Conservation (phyloP, 2,329 filamentous ascomycete species). For the Fusarium tuaranense region DNA sequence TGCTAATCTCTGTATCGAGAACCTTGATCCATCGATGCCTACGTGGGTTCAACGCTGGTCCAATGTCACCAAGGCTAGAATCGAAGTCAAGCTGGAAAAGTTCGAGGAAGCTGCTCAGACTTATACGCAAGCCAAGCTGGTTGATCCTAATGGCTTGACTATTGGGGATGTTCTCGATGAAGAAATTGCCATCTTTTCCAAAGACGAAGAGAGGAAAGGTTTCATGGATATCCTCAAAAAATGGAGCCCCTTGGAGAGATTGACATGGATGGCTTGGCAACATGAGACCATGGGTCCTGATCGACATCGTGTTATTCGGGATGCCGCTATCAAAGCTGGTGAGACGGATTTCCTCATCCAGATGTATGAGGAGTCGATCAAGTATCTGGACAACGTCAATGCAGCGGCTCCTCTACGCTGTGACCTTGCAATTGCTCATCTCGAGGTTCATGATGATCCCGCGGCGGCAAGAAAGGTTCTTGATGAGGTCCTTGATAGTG, state of each 20-base stretch:
- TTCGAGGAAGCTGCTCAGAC: slow-evolving; percentile 24
- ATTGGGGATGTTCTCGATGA: slow-evolving; percentile 33
- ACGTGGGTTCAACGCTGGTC: slow-evolving; percentile 23
- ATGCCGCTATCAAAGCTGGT: slow-evolving; percentile 24
- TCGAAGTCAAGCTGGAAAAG: slow-evolving; percentile 24
- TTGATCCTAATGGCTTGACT: slow-evolving; percentile 36
- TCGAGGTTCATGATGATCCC: slow-evolving; percentile 28
- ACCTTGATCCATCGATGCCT: slow-evolving; percentile 13
- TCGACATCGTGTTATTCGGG: slow-evolving; percentile 22
- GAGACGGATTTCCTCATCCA: slow-evolving; percentile 38
- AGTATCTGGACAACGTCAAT: slow-evolving; percentile 44
- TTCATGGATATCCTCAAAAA: slow-evolving; percentile 37
- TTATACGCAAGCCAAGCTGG: slow-evolving; percentile 23
- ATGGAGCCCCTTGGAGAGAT: slow-evolving; percentile 41
- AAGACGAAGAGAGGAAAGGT: slow-evolving; percentile 12
- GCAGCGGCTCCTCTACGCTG: slow-evolving; percentile 40
- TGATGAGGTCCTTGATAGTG: slow-evolving; percentile 41
- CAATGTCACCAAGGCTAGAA: slow-evolving; percentile 32
- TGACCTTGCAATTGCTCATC: slow-evolving; percentile 32
- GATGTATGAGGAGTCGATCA: slow-evolving; percentile 38
- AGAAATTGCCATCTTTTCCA: slow-evolving; percentile 34
- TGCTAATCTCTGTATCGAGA: slow-evolving; percentile 4
- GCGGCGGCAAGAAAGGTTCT: slow-evolving; percentile 30
- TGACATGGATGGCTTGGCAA: slow-evolving; percentile 43
- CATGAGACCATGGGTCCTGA: slow-evolving; percentile 24